These are phyloP conservation scores for Microglena sp. DNA, from an alignment of 139 green algal genomes.

Conservation along the genomic window DNA sequence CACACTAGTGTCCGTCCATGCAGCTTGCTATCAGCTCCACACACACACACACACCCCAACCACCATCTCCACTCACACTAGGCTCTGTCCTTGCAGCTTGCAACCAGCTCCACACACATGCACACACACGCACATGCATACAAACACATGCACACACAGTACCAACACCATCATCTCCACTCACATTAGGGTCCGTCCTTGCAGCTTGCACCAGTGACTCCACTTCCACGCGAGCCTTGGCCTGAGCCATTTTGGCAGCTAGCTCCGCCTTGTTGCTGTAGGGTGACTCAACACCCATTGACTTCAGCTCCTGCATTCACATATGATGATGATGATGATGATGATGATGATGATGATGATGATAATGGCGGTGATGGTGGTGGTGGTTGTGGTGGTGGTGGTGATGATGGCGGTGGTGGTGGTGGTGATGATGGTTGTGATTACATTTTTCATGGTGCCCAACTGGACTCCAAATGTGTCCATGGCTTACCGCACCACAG, in stretches of 20 bases:
- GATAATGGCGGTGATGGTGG: too few species aligned
- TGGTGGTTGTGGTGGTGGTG: too few species aligned
- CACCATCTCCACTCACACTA: not conserved
- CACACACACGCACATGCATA: conserved; percentile 7
- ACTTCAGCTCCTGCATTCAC: conserved; percentile 12
- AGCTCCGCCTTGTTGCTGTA: conserved; percentile 11
- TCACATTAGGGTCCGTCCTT: not conserved
- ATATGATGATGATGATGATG: too few species aligned
- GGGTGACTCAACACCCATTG: not conserved
- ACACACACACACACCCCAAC: not conserved
- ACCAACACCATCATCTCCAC: not conserved
- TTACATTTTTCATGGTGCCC: too few species aligned
- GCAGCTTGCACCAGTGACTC: not conserved
- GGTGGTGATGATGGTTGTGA: too few species aligned
- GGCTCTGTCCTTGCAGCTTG: not conserved
- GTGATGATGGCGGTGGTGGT: too few species aligned
- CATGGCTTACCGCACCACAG: too few species aligned
- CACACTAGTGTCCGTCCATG: not conserved
- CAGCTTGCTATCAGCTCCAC: not conserved
- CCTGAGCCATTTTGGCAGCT: not conserved
- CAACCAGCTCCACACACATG: conserved; percentile 4
- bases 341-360: too few species aligned
- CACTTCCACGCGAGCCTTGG: not conserved
- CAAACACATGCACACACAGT: not conserved
- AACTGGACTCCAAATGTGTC: too few species aligned